Conservation (phyloP, 73 alveolate species). For the Tetrahymena thermophila region DNA sequence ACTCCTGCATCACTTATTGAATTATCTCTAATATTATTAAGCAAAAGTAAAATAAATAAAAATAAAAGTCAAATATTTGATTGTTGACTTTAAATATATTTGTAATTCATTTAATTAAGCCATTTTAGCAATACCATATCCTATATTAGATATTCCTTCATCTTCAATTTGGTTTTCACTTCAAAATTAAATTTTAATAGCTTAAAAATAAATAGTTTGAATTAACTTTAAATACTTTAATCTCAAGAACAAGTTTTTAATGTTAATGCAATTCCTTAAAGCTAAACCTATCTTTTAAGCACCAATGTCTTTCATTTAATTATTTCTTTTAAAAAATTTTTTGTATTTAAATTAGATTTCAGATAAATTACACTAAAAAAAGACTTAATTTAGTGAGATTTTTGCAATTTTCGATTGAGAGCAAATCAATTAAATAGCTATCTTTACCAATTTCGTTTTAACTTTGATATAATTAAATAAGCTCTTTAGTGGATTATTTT, state of each 20-base stretch:
- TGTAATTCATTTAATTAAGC: not conserved
- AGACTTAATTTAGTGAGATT: not conserved
- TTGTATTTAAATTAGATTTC: not conserved
- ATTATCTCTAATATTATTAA: too few relatives aligned
- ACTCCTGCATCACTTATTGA: too few relatives aligned
- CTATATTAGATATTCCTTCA: not conserved
- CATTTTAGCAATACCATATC: not conserved
- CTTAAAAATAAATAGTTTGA: not conserved
- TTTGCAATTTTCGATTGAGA: not conserved
- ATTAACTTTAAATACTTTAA: not conserved
- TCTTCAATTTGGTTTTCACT: not conserved
- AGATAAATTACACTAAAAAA: not conserved
- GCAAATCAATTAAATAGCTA: not conserved
- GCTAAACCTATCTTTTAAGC: not conserved
- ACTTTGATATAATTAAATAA: not conserved
- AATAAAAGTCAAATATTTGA: too few relatives aligned
- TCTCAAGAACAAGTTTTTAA: not conserved
- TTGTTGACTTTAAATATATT: not conserved
- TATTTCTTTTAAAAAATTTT: not conserved
- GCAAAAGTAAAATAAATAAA: too few relatives aligned
- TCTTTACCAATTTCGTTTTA: not conserved
- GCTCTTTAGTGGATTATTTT: not conserved
- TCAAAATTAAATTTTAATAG: not conserved
- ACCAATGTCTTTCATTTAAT: not conserved
- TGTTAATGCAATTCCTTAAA: not conserved